Evolutionary conservation across 2,329 filamentous ascomycete genomes (phyloP).

Genomic region (Colletotrichum spinosum): DNA sequence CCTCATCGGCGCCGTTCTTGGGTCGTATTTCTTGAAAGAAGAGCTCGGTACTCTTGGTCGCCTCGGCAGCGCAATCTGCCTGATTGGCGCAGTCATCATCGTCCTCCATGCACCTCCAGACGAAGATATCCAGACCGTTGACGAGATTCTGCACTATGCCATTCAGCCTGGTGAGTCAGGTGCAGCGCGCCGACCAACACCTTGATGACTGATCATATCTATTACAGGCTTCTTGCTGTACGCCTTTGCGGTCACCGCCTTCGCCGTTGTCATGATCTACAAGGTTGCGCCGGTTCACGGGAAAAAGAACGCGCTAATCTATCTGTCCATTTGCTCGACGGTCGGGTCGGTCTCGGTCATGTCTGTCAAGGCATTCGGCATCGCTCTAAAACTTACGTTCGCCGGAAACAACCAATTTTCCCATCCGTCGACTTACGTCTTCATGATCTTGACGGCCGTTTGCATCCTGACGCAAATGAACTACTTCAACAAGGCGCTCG

Average conservation of each 20-base stretch:
- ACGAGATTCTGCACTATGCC: conserved; percentile 91
- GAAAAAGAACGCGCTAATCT: conserved; percentile 95
- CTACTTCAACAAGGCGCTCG: conserved; percentile 98
- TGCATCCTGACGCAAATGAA: conserved; percentile 99
- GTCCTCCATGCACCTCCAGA: conserved; percentile 97
- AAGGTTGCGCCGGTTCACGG: conserved; percentile 89
- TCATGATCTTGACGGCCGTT: conserved; percentile 90
- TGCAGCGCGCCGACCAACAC: too few species aligned
- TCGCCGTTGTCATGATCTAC: conserved; percentile 96
- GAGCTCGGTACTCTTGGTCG: conserved; percentile 91
- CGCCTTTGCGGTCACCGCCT: conserved; percentile 81
- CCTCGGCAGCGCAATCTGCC: conserved; percentile 93
- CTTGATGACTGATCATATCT: too few species aligned
- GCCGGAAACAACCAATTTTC: conserved; percentile 94
- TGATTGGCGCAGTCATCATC: conserved; percentile 96
- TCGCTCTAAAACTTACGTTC: conserved; percentile 95
- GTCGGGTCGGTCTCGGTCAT: conserved; percentile 98
- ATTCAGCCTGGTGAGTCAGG: conserved; percentile 81
- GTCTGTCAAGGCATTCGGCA: conserved; percentile 98
- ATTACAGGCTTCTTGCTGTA: conserved; percentile 87
- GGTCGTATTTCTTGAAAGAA: conserved; percentile 94
- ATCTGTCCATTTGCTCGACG: conserved; percentile 96
- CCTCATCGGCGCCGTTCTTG: conserved; percentile 92
- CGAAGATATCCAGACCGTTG: conserved; percentile 89
- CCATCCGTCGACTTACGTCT: conserved; percentile 96